These are phyloP conservation scores for Cutaneotrichosporon curvatum DNA, from an alignment of 1,284 basidiomycete species.

Conservation along the genomic window DNA sequence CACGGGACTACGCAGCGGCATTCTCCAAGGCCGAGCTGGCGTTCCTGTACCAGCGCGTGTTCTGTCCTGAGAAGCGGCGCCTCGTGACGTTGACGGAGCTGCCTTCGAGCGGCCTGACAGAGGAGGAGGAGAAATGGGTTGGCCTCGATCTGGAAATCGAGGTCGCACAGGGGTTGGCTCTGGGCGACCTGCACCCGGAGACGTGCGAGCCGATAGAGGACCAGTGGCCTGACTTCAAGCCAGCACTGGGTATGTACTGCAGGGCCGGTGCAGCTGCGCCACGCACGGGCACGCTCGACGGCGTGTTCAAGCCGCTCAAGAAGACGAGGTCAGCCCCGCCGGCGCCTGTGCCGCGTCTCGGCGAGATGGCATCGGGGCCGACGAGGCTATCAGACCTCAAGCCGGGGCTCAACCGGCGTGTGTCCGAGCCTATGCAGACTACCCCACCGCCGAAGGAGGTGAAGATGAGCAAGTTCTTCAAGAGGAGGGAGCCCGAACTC, in stretches of 20 bases:
- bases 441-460: background rate
- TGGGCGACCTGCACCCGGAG: conserved; percentile 71
- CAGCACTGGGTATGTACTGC: conserved; percentile 4
- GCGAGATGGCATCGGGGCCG: conserved; percentile 28
- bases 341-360: conserved; percentile 29
- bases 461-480: conserved; percentile 34
- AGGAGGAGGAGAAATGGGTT: conserved; percentile 63
- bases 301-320: conserved; percentile 33
- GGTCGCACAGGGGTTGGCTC: conserved; percentile 56
- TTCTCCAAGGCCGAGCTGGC: conserved; percentile 75
- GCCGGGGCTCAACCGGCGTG: background rate
- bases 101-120: conserved; percentile 52
- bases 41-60: conserved; percentile 91
- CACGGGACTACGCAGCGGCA: conserved; percentile 64
- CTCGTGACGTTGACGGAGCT: conserved; percentile 64
- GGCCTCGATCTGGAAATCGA: conserved; percentile 53
- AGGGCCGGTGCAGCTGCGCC: background rate
- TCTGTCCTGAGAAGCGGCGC: conserved; percentile 60
- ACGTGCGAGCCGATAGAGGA: conserved; percentile 66
- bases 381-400: conserved; percentile 33
- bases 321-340: conserved; percentile 15
- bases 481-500: background rate
- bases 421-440: background rate
- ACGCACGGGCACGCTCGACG: conserved; percentile 32
- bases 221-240: conserved; percentile 59